phyloP scores from a whole-genome alignment of 768 basidiomycete genomes.

The Pholiota conissans region DNA sequence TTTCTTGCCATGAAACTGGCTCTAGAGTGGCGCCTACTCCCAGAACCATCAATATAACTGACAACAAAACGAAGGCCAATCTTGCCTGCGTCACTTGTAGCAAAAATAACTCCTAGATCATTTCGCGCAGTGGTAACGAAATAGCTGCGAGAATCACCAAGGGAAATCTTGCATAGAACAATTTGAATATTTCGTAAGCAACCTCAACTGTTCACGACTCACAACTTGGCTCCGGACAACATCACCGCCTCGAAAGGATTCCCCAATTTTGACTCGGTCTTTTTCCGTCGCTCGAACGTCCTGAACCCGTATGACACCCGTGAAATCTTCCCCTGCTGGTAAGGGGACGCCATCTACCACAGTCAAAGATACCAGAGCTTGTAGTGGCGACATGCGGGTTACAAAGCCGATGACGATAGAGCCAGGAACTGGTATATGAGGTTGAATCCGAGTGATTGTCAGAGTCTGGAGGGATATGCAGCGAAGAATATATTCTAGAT shows the following conservation, averaged over 20 bases:
- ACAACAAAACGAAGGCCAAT: conserved; percentile 5
- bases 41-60: background rate
- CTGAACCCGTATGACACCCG: conserved; percentile 83
- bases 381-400: conserved; percentile 78
- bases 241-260: conserved; percentile 91
- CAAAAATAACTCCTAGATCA: conserved; percentile 89
- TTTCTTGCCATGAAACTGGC: conserved; percentile 88
- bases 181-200: background rate
- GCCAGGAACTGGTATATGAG: conserved; percentile 71
- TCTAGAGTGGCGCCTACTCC: conserved; percentile 74
- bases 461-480: conserved; percentile 46
- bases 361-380: conserved; percentile 81
- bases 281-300: conserved; percentile 91
- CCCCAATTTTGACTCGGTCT: conserved; percentile 84
- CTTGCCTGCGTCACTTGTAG: conserved; percentile 82
- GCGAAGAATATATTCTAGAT: conserved; percentile 18
- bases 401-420: conserved; percentile 83
- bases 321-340: conserved; percentile 84
- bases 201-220: conserved; percentile 26
- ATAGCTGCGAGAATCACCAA: conserved; percentile 90
- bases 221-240: conserved; percentile 87
- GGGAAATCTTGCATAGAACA: conserved; percentile 64
- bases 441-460: conserved; percentile 63
- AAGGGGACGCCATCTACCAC: conserved; percentile 87
- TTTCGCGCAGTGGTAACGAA: conserved; percentile 90